phyloP scores from a whole-genome alignment of 169 alveolate genomes.

The Eimeria sp. region DNA sequence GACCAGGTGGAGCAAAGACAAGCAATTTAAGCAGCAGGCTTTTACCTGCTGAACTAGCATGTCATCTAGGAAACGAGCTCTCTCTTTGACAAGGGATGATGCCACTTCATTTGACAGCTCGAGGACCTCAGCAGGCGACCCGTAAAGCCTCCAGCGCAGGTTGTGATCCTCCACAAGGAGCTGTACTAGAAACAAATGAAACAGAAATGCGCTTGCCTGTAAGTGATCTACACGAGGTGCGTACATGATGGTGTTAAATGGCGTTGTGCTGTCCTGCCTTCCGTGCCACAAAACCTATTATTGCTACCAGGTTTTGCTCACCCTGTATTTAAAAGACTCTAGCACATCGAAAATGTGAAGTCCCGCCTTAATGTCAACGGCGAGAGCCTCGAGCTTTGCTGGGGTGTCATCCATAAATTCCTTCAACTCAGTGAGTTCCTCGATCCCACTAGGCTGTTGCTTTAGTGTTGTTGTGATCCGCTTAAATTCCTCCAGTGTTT shows the following conservation, averaged over 20 bases:
- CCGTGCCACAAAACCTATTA: background rate
- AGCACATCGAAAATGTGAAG: conserved; percentile 91
- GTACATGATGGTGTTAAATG: background rate
- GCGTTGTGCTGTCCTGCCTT: background rate
- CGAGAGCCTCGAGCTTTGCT: conserved; percentile 89
- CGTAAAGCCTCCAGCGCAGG: conserved; percentile 93
- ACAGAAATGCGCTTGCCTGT: conserved; percentile 5
- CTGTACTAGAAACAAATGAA: conserved; percentile 62
- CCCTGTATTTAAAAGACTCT: conserved; percentile 88
- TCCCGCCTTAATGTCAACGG: conserved; percentile 90
- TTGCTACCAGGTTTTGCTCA: background rate
- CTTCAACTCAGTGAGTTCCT: conserved; percentile 92
- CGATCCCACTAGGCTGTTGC: conserved; percentile 93
- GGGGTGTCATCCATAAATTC: conserved; percentile 93
- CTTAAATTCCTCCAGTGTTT: conserved; percentile 90
- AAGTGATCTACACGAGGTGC: conserved; percentile 34
- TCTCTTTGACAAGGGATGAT: conserved; percentile 90
- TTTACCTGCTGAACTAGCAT: conserved; percentile 90
- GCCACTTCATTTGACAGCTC: conserved; percentile 89
- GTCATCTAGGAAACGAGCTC: conserved; percentile 90
- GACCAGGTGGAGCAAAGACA: background rate
- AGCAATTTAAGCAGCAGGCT: background rate
- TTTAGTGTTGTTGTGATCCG: conserved; percentile 91
- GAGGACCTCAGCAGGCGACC: conserved; percentile 92
- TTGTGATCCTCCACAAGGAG: conserved; percentile 91